Percentiles rank a stretch among this genome's conserved stretches.
These are phyloP conservation scores for Pseudogymnoascus sp. DNA, from an alignment of 2,329 filamentous ascomycete genomes.

Conservation along the genomic window DNA sequence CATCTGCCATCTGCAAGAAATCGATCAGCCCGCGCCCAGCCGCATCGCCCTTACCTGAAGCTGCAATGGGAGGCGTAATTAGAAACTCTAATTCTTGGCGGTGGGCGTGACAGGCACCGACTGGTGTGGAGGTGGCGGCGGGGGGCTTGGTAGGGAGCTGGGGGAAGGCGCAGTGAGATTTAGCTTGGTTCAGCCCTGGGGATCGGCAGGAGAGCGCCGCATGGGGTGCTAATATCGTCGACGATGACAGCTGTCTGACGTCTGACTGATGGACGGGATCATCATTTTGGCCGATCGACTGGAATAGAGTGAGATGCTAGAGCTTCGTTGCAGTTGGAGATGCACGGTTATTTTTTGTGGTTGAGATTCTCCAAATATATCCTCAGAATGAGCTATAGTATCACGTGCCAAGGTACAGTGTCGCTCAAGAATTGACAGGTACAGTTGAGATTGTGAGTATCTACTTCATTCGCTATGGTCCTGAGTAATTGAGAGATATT, in stretches of 20 bases:
- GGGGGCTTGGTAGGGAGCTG: neutral
- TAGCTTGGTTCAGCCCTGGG: neutral
- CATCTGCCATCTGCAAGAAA: neutral
- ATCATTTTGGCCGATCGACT: neutral
- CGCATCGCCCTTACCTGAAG: neutral
- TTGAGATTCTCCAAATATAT: neutral
- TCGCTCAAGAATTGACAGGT: neutral
- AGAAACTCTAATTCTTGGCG: neutral
- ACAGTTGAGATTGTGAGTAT: neutral
- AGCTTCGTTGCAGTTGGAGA: neutral
- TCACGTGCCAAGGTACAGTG: neutral
- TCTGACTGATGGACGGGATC: neutral
- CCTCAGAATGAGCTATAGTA: neutral
- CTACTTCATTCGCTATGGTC: neutral
- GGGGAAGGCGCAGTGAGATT: neutral
- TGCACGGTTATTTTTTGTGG: neutral
- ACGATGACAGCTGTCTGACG: neutral
- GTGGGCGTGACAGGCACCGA: neutral
- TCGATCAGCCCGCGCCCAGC: neutral
- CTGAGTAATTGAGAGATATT: neutral
- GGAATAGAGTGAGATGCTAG: neutral
- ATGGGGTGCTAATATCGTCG: neutral
- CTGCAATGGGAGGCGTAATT: neutral
- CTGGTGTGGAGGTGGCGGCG: neutral
- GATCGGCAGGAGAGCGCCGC: neutral